Percentiles rank a stretch among this genome's conserved stretches.
These are phyloP conservation scores for Blastomyces parvus DNA, from an alignment of 2,329 filamentous ascomycete species.

Conservation along the genomic window DNA sequence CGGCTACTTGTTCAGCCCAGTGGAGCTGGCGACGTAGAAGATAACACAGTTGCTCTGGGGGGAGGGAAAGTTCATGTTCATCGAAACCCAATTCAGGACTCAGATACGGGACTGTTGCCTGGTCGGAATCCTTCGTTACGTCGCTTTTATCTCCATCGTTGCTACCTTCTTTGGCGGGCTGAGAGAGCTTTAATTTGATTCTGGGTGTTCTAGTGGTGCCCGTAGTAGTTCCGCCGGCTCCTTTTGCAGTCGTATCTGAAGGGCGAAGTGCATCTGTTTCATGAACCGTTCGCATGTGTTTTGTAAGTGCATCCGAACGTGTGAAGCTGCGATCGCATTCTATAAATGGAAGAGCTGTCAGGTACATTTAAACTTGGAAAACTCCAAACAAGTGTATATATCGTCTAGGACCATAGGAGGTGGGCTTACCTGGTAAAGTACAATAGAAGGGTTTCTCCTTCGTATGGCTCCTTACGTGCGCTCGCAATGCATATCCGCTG, in stretches of 20 bases:
- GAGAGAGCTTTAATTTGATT: conserved; percentile 35
- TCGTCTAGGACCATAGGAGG: neutral
- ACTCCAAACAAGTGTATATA: neutral
- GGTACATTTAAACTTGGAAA: neutral
- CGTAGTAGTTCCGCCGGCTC: conserved; percentile 20
- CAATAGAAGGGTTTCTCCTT: conserved; percentile 98
- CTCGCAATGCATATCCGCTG: conserved; percentile 89
- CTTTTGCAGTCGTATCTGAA: conserved; percentile 38
- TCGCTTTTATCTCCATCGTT: conserved; percentile 18
- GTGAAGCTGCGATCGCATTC: conserved; percentile 98
- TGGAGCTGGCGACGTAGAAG: conserved; percentile 39
- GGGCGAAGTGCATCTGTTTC: conserved; percentile 90
- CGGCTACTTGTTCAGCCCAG: conserved; percentile 39
- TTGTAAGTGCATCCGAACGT: conserved; percentile 85
- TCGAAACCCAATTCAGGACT: conserved; percentile 36
- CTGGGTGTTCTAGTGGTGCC: conserved; percentile 30
- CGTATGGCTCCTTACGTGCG: conserved; percentile 96
- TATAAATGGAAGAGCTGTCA: conserved; percentile 28
- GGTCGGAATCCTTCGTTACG: conserved; percentile 27
- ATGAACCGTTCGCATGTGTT: conserved; percentile 98
- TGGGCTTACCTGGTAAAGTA: conserved; percentile 67
- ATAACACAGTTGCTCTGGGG: conserved; percentile 35
- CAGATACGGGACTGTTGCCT: conserved; percentile 29
- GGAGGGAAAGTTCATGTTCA: conserved; percentile 35
- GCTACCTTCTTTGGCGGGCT: conserved; percentile 26